Conservation (phyloP, 805 yeast genomes). For the Metschnikowia peoriensis region DNA sequence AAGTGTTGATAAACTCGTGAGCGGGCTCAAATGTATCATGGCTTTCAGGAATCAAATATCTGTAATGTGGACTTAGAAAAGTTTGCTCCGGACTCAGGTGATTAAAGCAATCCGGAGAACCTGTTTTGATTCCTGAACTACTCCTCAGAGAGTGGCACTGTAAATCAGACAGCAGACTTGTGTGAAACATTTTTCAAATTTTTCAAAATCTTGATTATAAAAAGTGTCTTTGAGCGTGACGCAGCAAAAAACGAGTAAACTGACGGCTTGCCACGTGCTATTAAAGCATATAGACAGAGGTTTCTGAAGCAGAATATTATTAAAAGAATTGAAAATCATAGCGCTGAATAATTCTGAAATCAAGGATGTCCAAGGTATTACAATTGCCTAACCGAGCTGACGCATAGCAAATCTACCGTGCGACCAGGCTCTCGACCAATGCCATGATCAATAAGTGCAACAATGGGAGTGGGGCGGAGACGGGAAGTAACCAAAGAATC, state of each 20-base stretch:
- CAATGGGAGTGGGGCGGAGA: conserved; percentile 10
- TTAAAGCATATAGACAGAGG: conserved; percentile 8
- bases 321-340: not conserved
- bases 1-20: conserved; percentile 3
- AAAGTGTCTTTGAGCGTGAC: not conserved
- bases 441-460: conserved; percentile 6
- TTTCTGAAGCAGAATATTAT: conserved; percentile 8
- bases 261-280: conserved; percentile 8
- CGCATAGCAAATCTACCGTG: conserved; percentile 11
- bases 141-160: conserved; percentile 12
- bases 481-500: not conserved
- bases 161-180: conserved; percentile 11
- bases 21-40: conserved; percentile 1
- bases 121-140: conserved; percentile 8
- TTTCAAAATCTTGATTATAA: not conserved
- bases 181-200: conserved; percentile 4
- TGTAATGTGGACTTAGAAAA: conserved; percentile 8
- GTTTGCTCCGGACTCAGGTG: conserved; percentile 7
- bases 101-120: conserved; percentile 2
- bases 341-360: conserved; percentile 6
- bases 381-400: conserved; percentile 12
- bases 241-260: conserved; percentile 1
- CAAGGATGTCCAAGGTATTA: conserved; percentile 7
- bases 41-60: conserved; percentile 5
- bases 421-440: conserved; percentile 8